Evolutionary conservation across 805 yeast species (phyloP), one percentile per base, ranked within the genome.

Genomic region (Wickerhamiella domercqiae): DNA sequence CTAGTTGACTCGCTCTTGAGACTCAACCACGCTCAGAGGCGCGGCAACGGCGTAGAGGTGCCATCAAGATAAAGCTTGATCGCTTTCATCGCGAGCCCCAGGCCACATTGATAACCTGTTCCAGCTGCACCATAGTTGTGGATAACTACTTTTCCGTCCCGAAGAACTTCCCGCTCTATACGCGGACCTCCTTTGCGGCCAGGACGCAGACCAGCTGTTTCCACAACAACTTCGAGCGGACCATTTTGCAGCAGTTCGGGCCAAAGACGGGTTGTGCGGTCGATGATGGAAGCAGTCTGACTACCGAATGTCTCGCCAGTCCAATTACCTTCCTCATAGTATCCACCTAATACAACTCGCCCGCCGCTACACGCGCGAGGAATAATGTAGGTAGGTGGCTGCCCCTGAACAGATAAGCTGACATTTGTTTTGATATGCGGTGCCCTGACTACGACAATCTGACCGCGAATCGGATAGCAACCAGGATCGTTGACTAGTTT

Each of bases 51-150:
- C 13, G 26, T 24, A 24, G 26, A 9, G 9, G 9, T 13, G 13
- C 26, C 13, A 9, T 24, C 30, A 15, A 38, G 19, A 29, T 37
- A 46, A 24, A 62, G 39, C n/a, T 42, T 43, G 2, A 60, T 50
- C 1, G 63, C 65, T 19, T 51, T 54, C 21, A 54, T 68, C 66
- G 79, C 72, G 52, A 73, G 64, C 1, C 83, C 86, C 42, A 67
- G 70, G 2, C 81, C 75, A 3, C 77, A 66, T 59, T 81, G 93
- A 55, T 71, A 78, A 0, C 90, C 90, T 18, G 80, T 71, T 21
- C 83, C 83, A 6, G 73, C 81, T 21, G 81, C 78, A 2, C 90
- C 90, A 48, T 77, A 76, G 54, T 77, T 74, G 51, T 81, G 93
- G 17, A 81, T 62, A 14, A 76, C 50, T 1, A 63, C 39, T 38